Percentiles rank a stretch among this genome's conserved stretches.
These are phyloP conservation scores for Cyanophora paradoxa DNA, from an alignment of 78 protist species.

Conservation along the genomic window DNA sequence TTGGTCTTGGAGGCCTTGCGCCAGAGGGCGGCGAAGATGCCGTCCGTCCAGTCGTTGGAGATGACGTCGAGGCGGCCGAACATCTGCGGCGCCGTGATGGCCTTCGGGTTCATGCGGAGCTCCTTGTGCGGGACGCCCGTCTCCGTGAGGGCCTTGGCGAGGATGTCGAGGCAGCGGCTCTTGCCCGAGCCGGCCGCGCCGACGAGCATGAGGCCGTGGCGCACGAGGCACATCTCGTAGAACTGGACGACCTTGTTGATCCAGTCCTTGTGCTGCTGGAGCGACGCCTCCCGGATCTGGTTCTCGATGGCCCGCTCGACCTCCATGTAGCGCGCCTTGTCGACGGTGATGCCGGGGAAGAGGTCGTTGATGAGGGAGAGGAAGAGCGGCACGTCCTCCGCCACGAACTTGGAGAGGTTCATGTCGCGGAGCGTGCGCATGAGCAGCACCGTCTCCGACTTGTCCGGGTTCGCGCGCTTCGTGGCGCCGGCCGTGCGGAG, in stretches of 20 bases:
- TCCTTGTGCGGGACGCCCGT: conserved; percentile 36
- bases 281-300: conserved; percentile 1
- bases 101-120: conserved; percentile 81
- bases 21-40: conserved; percentile 76
- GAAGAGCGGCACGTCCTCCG: conserved; percentile 77
- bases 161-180: conserved; percentile 29
- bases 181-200: conserved; percentile 70
- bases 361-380: conserved; percentile 67
- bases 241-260: conserved; percentile 55
- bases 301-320: conserved; percentile 37
- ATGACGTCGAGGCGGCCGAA: conserved; percentile 63
- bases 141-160: conserved; percentile 30
- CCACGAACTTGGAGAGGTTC: conserved; percentile 83
- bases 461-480: conserved; percentile 32
- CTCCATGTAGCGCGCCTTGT: conserved; percentile 18
- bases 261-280: conserved; percentile 41
- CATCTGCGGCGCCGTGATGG: conserved; percentile 74
- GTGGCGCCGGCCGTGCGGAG: conserved; percentile 59
- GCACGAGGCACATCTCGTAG: conserved; percentile 52
- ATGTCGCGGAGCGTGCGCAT: conserved; percentile 75
- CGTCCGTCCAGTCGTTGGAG: conserved; percentile 81
- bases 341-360: conserved; percentile 65
- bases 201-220: conserved; percentile 70
- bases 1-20: conserved; percentile 33
- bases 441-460: conserved; percentile 49